Percentiles rank a stretch among this genome's conserved stretches.
These are phyloP conservation scores for Austroboletus novae-zelandiae DNA, from an alignment of 1,284 basidiomycete genomes.

Conservation along the genomic window DNA sequence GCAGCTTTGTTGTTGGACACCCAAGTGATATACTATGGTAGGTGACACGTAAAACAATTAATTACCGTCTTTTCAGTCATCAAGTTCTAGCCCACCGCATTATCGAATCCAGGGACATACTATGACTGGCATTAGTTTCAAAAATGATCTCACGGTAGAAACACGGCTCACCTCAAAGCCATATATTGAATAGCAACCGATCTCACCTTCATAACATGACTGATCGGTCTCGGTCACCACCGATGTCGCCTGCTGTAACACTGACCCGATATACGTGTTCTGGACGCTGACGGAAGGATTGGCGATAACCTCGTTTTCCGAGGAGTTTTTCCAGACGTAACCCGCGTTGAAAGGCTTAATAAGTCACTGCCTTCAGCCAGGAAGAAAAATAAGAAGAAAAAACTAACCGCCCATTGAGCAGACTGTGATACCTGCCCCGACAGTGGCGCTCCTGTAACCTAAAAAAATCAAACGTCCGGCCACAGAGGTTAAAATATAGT, in stretches of 20 bases:
- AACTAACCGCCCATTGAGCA: conserved; percentile 61
- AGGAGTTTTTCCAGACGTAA: conserved; percentile 45
- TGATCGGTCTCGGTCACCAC: conserved; percentile 48
- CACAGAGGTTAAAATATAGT: neutral
- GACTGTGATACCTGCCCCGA: conserved; percentile 62
- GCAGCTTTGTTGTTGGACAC: conserved; percentile 51
- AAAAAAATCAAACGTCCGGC: conserved; percentile 1
- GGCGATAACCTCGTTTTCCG: conserved; percentile 42
- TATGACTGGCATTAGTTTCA: conserved; percentile 16
- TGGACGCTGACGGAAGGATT: conserved; percentile 45
- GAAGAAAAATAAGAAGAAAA: neutral
- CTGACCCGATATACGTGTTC: conserved; percentile 56
- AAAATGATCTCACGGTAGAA: neutral
- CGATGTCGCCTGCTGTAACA: conserved; percentile 62
- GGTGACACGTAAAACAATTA: conserved; percentile 2
- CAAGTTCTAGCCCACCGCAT: conserved; percentile 37
- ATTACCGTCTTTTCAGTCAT: neutral
- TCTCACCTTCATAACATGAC: conserved; percentile 46
- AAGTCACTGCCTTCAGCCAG: neutral
- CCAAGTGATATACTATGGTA: conserved; percentile 72
- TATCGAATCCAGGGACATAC: conserved; percentile 60
- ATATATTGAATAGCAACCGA: conserved; percentile 48
- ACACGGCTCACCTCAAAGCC: conserved; percentile 52
- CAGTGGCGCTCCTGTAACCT: conserved; percentile 45
- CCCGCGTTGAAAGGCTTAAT: conserved; percentile 47